Percentiles rank a stretch among this genome's conserved stretches.
Evolutionary conservation across 2,329 filamentous ascomycete genomes (phyloP).

Genomic region (Camillea tinctor): DNA sequence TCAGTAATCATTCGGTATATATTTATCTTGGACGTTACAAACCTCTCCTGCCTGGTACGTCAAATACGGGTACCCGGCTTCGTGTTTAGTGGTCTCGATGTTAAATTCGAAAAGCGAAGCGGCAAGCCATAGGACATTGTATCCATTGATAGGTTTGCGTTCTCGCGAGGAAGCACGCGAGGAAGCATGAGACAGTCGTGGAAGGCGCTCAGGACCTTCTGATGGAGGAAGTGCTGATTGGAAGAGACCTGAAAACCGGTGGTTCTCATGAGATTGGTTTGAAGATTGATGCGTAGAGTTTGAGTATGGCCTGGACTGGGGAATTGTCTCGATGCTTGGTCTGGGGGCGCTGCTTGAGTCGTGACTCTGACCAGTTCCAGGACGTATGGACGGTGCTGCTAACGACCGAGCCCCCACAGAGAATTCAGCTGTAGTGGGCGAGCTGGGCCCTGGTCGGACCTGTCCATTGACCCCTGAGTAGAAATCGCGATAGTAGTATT

Average conservation of each 20-base stretch:
- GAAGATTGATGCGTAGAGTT: slow-evolving; percentile 54
- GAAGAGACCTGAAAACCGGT: slow-evolving; percentile 74
- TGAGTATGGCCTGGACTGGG: slow-evolving; percentile 51
- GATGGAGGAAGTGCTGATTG: slow-evolving; percentile 82
- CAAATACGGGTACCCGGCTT: slow-evolving; percentile 93
- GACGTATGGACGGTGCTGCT: slow-evolving; percentile 47
- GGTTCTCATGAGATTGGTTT: slow-evolving; percentile 43
- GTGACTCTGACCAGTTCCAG: slow-evolving; percentile 60
- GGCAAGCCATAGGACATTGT: slow-evolving; percentile 82
- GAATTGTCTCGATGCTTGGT: slow-evolving; percentile 51
- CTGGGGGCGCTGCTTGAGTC: slow-evolving; percentile 52
- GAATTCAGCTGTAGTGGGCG: slow-evolving; percentile 55
- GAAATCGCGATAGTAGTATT: slow-evolving; percentile 57
- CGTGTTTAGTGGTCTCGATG: slow-evolving; percentile 85
- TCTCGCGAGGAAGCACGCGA: slow-evolving; percentile 62
- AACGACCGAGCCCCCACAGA: slow-evolving; percentile 49
- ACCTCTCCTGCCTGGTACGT: slow-evolving; percentile 93
- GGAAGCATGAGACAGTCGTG: slow-evolving; percentile 54
- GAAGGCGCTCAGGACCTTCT: slow-evolving; percentile 58
- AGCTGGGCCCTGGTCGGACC: slow-evolving; percentile 56
- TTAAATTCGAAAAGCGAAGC: slow-evolving; percentile 97
- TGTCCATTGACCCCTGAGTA: slow-evolving; percentile 46
- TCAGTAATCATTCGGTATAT: neutral
- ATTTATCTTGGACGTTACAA: slow-evolving; percentile 30
- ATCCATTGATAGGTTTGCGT: slow-evolving; percentile 53